phyloP scores from a whole-genome alignment of 1,139 yeast genomes.

The Blastobotrys buckinghamii region DNA sequence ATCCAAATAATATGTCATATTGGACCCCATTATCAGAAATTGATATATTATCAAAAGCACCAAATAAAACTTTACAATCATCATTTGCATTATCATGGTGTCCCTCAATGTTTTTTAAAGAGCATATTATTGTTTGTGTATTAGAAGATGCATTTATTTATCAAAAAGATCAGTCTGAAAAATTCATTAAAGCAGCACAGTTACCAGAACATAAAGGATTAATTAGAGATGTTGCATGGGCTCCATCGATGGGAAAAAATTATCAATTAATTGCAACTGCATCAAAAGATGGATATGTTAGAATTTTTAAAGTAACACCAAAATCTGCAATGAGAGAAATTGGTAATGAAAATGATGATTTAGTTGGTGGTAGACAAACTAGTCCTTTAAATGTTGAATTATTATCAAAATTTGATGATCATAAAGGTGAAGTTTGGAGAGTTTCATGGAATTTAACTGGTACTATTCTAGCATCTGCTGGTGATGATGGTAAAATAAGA shows the following conservation, averaged over 20 bases:
- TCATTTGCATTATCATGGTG: conserved; percentile 92
- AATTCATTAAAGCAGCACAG: conserved; percentile 40
- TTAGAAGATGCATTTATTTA: conserved; percentile 81
- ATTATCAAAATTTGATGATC: conserved; percentile 61
- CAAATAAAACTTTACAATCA: conserved; percentile 78
- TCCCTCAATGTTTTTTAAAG: conserved; percentile 77
- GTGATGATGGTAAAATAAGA: conserved; percentile 89
- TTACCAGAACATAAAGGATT: conserved; percentile 75
- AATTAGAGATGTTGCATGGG: conserved; percentile 91
- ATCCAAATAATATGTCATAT: conserved; percentile 74
- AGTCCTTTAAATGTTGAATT: conserved; percentile 40
- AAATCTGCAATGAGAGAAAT: conserved; percentile 21
- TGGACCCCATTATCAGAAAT: conserved; percentile 76
- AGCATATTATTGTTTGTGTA: conserved; percentile 79
- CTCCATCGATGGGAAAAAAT: conserved; percentile 90
- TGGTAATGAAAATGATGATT: background rate
- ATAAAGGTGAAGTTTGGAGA: conserved; percentile 89
- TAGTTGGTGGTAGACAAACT: conserved; percentile 15
- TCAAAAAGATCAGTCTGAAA: conserved; percentile 44
- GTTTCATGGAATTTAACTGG: conserved; percentile 91
- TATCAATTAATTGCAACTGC: conserved; percentile 91
- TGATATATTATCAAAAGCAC: conserved; percentile 54
- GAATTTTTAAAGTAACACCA: conserved; percentile 71
- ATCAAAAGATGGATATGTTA: conserved; percentile 86
- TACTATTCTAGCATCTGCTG: conserved; percentile 85